Conservation (phyloP, 2,329 filamentous ascomycete species). For the Chaetomiaceae sp. region DNA sequence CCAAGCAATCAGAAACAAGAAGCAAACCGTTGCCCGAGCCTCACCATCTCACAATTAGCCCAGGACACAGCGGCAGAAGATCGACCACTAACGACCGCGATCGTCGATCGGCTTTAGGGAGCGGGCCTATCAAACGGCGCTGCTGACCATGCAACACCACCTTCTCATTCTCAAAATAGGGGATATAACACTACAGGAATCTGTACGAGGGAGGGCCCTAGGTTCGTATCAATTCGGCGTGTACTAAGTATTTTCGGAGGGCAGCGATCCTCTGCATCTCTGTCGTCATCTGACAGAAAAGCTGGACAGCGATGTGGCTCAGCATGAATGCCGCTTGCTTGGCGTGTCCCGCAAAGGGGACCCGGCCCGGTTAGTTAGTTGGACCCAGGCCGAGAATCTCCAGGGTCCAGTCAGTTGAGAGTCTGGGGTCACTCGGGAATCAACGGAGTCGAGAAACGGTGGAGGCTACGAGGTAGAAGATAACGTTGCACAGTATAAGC, state of each 20-base stretch:
- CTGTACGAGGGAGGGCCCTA: too few species aligned
- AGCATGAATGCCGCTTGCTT: not conserved
- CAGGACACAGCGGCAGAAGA: not conserved
- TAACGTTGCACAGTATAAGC: too few species aligned
- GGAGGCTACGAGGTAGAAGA: too few species aligned
- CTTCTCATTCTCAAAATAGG: not conserved
- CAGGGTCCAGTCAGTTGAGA: not conserved
- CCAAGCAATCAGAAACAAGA: not conserved
- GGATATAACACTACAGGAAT: too few species aligned
- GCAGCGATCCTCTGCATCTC: not conserved
- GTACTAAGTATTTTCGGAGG: not conserved
- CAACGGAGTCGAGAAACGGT: too few species aligned
- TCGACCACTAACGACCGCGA: not conserved
- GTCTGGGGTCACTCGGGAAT: not conserved
- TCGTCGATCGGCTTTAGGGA: not conserved
- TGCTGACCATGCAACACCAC: not conserved
- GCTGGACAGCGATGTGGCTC: not conserved
- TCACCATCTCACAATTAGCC: too few species aligned
- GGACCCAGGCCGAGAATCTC: not conserved
- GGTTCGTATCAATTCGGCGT: too few species aligned
- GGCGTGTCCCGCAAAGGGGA: not conserved
- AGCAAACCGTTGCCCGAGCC: not conserved
- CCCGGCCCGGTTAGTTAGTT: not conserved
- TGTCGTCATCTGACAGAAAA: conserved; percentile 6
- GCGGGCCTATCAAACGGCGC: not conserved